A percentile compares a stretch with the other conserved stretches of the same genome.
phyloP scores from a whole-genome alignment of 768 basidiomycete species.

The Cystofilobasidium bisporidii region DNA sequence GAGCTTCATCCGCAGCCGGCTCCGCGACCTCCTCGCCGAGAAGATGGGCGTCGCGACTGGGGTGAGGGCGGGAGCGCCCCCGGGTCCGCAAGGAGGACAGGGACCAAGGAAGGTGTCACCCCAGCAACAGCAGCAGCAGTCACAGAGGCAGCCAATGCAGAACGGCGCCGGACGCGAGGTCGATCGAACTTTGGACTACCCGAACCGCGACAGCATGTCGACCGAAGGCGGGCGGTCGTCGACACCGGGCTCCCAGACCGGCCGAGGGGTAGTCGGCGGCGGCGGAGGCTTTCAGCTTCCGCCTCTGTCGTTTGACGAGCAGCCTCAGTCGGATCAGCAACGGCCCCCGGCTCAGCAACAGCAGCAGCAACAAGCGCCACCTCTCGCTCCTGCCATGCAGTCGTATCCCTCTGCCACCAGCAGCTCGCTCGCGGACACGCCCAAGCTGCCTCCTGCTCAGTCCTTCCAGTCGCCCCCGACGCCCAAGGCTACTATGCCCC shows the following conservation, averaged over 20 bases:
- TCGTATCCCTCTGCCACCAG: no score
- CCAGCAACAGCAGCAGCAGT: neutral
- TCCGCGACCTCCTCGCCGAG: constrained; percentile 13
- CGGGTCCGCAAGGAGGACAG: no score
- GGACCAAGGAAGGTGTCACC: neutral
- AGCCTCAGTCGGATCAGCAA: neutral
- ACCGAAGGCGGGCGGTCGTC: neutral
- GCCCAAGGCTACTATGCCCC: neutral
- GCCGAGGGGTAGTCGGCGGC: neutral
- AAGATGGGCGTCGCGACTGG: neutral
- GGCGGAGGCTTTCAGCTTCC: constrained; percentile 34
- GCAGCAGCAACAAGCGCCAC: no score
- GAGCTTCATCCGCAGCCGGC: constrained; percentile 20
- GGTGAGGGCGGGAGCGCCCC: neutral
- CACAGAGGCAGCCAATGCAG: neutral
- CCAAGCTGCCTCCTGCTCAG: no score
- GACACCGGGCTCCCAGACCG: neutral
- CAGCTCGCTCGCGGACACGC: no score
- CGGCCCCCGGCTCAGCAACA: neutral
- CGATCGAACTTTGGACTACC: no score
- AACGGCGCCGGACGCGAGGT: no score
- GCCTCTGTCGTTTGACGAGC: constrained; percentile 34
- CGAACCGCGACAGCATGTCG: neutral
- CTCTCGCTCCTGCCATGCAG: no score
- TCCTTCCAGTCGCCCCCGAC: neutral